Evolutionary conservation across 257 asterid species (phyloP).

Genomic region (Eucommia ulmoides): DNA sequence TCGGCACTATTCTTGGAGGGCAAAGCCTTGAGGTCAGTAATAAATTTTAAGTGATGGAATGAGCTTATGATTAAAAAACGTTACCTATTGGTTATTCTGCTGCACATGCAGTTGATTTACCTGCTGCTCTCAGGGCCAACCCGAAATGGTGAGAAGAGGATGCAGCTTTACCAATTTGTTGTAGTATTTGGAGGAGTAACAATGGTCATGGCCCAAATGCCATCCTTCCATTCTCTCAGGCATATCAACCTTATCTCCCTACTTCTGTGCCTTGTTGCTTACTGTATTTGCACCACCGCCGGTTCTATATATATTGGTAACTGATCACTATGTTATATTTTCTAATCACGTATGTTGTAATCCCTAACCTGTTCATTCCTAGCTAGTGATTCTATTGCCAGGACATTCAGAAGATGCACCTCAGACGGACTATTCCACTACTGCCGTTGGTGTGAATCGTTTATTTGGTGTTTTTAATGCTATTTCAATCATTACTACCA

Average conservation of each 20-base stretch:
- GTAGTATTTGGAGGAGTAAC: constrained; percentile 40
- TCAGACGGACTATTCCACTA: constrained; percentile 29
- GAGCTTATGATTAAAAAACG: neutral
- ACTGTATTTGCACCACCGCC: constrained; percentile 37
- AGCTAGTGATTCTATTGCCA: neutral
- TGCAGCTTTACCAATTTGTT: constrained; percentile 53
- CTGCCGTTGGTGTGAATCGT: constrained; percentile 21
- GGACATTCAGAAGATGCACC: constrained; percentile 40
- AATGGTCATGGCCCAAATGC: constrained; percentile 62
- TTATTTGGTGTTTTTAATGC: constrained; percentile 46
- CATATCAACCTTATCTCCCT: constrained; percentile 56
- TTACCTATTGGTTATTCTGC: neutral
- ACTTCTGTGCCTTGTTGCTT: constrained; percentile 37
- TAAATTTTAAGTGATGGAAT: neutral
- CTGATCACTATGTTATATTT: neutral
- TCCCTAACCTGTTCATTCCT: neutral
- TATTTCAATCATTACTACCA: constrained; percentile 47
- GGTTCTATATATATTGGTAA: constrained; percentile 51
- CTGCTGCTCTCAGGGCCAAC: constrained; percentile 28
- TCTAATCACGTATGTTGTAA: neutral
- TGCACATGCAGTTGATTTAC: constrained; percentile 37
- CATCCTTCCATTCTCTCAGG: constrained; percentile 68
- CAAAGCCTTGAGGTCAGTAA: constrained; percentile 51
- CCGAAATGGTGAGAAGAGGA: too few species aligned
- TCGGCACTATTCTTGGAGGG: constrained; percentile 53